Evolutionary conservation across 139 green algal genomes (phyloP), one percentile per base, ranked within the genome.

Genomic region (Mesotaenium endlicherianum): DNA sequence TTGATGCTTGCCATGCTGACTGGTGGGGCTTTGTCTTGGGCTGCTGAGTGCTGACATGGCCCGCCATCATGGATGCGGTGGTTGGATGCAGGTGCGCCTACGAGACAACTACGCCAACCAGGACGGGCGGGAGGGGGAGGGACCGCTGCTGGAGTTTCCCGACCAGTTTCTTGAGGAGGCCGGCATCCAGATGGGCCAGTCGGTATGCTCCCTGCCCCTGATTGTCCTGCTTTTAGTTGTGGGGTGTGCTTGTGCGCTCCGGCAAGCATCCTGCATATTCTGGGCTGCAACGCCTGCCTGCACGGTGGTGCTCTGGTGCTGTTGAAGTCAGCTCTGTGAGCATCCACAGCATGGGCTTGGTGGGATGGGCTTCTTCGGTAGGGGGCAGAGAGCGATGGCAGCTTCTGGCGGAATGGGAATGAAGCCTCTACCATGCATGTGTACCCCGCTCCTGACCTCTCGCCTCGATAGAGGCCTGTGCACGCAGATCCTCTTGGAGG

Each of bases 401-500:
- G n/a, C n/a, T 31, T 80, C 43, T 20, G 8, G 47, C 43, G 11
- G 71, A 74, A 8, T 8, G 8, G 8, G 43, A 75, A n/a, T 4
- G 75, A 20, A n/a, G n/a, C 58, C 3, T 4, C 30, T 82, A 72
- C 4, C 31, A 17, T 82, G 36, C 3, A 77, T 80, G 14, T 74
- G 8, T 31, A 26, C 64, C 11, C 36, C 14, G n/a, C n/a, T n/a
- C 8, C 8, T 58, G 8, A 58, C 14, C 14, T 26, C 14, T 8
- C 47, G 14, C 8, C 47, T 14, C 8, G 47, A 8, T 58, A 26
- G 47, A 14, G 14, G 8, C 47, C 8, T 77, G 69, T 53, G 34
- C 31, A 83, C 31, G 55, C 76, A 83, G 76, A 49, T 83, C 31
- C 76, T 83, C 30, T 20, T 83, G 39, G 76, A 83, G 67, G 76